These are phyloP conservation scores for Stellera chamaejasme DNA, from an alignment of 345 rosid genomes.

Conservation along the genomic window DNA sequence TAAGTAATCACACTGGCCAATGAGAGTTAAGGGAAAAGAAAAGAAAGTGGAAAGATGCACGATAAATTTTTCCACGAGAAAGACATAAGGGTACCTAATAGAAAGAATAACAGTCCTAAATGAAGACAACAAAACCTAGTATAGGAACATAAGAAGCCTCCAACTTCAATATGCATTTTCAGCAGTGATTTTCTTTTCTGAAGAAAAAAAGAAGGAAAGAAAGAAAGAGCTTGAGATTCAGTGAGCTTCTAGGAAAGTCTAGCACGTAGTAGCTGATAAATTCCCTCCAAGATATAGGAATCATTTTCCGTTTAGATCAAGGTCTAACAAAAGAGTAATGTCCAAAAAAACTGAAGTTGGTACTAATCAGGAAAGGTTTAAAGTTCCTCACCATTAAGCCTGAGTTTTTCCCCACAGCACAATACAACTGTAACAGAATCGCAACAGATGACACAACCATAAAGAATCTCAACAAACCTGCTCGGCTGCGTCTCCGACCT, in stretches of 20 bases:
- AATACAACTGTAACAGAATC: conserved; percentile 25
- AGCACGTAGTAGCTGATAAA: neutral
- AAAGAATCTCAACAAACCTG: conserved; percentile 37
- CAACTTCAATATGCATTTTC: too few species aligned
- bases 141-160: too few species aligned
- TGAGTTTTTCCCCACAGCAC: conserved; percentile 27
- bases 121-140: too few species aligned
- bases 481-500: conserved; percentile 59
- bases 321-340: neutral
- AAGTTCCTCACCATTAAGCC: conserved; percentile 30
- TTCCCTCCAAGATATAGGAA: neutral
- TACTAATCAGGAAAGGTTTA: neutral
- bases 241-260: conserved; percentile 5
- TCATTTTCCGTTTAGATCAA: neutral
- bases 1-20: too few species aligned
- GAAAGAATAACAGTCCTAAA: too few species aligned
- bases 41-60: too few species aligned
- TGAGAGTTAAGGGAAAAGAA: too few species aligned
- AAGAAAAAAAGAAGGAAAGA: too few species aligned
- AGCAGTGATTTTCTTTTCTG: too few species aligned
- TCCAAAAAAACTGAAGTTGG: neutral
- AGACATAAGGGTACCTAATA: too few species aligned
- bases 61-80: too few species aligned
- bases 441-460: conserved; percentile 30
- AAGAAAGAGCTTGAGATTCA: conserved; percentile 6